Evolutionary conservation across 192 early-diverging fungal species (phyloP).

Genomic region (Podila clonocystis): DNA sequence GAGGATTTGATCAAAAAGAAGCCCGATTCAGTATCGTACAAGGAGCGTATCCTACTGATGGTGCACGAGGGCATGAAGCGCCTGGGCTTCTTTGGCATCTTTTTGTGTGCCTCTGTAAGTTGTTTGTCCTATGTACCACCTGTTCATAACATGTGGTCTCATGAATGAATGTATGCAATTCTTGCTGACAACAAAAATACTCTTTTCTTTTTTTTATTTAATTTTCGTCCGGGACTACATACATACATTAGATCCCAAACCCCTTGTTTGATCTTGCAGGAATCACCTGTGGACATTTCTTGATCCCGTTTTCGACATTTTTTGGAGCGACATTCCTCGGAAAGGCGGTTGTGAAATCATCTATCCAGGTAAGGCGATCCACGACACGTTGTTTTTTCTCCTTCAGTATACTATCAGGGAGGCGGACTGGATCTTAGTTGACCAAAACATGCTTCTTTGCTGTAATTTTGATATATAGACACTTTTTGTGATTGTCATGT

Average conservation of each 20-base stretch:
- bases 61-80: conserved; percentile 77
- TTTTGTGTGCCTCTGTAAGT: conserved; percentile 87
- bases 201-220: not conserved
- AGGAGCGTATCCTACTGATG: conserved; percentile 72
- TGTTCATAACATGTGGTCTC: conserved; percentile 2
- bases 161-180: conserved; percentile 5
- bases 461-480: conserved; percentile 53
- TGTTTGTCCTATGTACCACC: conserved; percentile 5
- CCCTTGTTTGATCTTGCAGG: conserved; percentile 97
- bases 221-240: not conserved
- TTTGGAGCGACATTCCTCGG: conserved; percentile 96
- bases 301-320: conserved; percentile 92
- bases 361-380: conserved; percentile 72
- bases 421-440: too few relatives aligned
- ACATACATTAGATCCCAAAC: conserved; percentile 81
- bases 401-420: not conserved
- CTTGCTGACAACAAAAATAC: not conserved
- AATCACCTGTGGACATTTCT: conserved; percentile 93
- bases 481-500: conserved; percentile 82
- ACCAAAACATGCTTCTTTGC: too few relatives aligned
- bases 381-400: not conserved
- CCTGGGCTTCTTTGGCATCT: conserved; percentile 91
- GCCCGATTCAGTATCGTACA: conserved; percentile 64
- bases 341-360: conserved; percentile 89
- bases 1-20: conserved; percentile 59